Evolutionary conservation across 345 rosid genomes (phyloP).

Genomic region (Ricinus communis): DNA sequence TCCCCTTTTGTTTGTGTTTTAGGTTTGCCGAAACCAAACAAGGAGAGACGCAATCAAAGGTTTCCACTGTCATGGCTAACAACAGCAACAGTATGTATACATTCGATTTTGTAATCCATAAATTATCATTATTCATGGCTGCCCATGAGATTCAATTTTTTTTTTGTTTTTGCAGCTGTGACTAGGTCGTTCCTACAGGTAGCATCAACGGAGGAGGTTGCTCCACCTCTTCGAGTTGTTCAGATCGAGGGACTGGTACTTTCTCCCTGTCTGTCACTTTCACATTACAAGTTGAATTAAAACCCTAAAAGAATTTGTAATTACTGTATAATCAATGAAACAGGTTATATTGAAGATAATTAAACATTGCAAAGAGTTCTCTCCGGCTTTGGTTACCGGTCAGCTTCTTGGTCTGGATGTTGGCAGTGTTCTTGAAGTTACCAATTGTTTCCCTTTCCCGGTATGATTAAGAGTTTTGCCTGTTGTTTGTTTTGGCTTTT

Average conservation of each 20-base stretch:
- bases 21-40: too few species aligned
- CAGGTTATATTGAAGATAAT: slow-evolving; percentile 91
- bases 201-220: slow-evolving; percentile 76
- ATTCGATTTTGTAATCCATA: not conserved
- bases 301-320: not conserved
- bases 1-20: too few species aligned
- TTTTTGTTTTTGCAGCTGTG: slow-evolving; percentile 29
- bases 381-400: slow-evolving; percentile 94
- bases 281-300: not conserved
- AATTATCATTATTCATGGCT: not conserved
- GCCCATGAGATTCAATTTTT: not conserved
- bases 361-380: slow-evolving; percentile 96
- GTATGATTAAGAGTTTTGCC: slow-evolving; percentile 33
- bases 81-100: not conserved
- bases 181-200: slow-evolving; percentile 84
- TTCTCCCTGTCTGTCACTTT: not conserved
- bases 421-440: slow-evolving; percentile 97
- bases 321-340: not conserved
- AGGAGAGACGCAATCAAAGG: too few species aligned
- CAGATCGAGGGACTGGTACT: slow-evolving; percentile 96
- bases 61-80: not conserved
- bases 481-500: not conserved
- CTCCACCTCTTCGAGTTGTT: slow-evolving; percentile 90
- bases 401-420: slow-evolving; percentile 99
- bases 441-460: slow-evolving; percentile 99